These are phyloP conservation scores for Periglandula ipomoeae DNA, from an alignment of 2,329 filamentous ascomycete species.

Conservation along the genomic window DNA sequence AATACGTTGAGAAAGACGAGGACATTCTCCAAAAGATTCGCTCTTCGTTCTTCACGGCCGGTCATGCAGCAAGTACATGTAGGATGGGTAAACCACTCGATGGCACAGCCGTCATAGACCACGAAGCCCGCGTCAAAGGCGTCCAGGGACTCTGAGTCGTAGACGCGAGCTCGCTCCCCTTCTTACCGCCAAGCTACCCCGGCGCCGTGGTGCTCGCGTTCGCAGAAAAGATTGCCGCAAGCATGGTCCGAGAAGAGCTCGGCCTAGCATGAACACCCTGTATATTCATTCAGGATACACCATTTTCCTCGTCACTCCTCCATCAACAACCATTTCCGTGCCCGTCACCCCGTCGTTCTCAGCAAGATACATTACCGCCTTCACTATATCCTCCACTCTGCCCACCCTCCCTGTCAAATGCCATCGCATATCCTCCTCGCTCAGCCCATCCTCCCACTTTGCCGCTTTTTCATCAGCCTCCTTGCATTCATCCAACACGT, in stretches of 20 bases:
- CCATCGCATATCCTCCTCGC: no score
- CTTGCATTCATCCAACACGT: no score
- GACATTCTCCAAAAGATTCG: conserved; percentile 29
- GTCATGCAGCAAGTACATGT: conserved; percentile 19
- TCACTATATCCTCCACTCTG: no score
- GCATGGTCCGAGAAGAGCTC: conserved; percentile 3
- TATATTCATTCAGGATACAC: no score
- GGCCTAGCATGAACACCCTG: not conserved
- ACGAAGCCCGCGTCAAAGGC: conserved; percentile 45
- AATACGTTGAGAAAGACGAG: conserved; percentile 27
- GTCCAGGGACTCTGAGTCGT: conserved; percentile 48
- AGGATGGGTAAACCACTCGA: conserved; percentile 31
- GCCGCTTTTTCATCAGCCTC: no score
- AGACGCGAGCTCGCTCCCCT: conserved; percentile 43
- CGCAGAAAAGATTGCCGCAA: conserved; percentile 17
- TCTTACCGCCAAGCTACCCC: conserved; percentile 13
- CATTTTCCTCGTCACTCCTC: no score
- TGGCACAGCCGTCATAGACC: conserved; percentile 46
- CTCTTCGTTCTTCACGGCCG: conserved; percentile 13
- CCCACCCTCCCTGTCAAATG: no score
- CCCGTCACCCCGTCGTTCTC: no score
- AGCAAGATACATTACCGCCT: no score
- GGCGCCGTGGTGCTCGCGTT: conserved; percentile 14
- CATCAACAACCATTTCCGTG: no score
- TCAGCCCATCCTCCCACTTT: no score